These are phyloP conservation scores for Heliamphora pulchella DNA, from an alignment of 179 eudicot species.

Conservation along the genomic window DNA sequence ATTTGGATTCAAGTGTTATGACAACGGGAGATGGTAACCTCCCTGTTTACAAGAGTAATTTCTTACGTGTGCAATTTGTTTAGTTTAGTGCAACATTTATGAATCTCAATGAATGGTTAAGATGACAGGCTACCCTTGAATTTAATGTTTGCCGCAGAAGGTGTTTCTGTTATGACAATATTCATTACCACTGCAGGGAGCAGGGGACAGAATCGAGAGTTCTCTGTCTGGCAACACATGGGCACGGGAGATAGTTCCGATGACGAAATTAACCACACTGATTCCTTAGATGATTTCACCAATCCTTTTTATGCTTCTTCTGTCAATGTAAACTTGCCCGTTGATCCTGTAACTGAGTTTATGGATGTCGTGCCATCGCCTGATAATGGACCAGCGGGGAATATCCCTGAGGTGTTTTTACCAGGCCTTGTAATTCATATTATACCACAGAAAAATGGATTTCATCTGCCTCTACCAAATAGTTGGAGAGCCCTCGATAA, in stretches of 20 bases:
- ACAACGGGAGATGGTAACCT: conserved; percentile 17
- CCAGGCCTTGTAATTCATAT: conserved; percentile 60
- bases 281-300: conserved; percentile 23
- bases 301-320: conserved; percentile 21
- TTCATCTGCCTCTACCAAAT: conserved; percentile 31
- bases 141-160: not conserved
- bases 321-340: conserved; percentile 18
- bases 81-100: not conserved
- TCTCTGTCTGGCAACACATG: conserved; percentile 23
- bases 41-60: conserved; percentile 11
- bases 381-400: conserved; percentile 26
- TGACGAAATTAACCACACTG: conserved; percentile 18
- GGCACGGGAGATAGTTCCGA: conserved; percentile 14
- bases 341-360: conserved; percentile 45
- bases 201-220: conserved; percentile 20
- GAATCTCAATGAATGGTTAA: not conserved
- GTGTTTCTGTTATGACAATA: conserved; percentile 1
- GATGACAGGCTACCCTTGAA: not conserved
- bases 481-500: conserved; percentile 35
- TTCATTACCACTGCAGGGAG: conserved; percentile 27
- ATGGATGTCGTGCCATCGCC: conserved; percentile 46
- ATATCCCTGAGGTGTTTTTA: conserved; percentile 56
- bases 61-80: not conserved
- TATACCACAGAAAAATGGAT: conserved; percentile 32
- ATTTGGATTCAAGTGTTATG: conserved; percentile 13